Base-by-base conservation (phyloP, 139 green algal species). In the Coccomyxa sp. region DNA sequence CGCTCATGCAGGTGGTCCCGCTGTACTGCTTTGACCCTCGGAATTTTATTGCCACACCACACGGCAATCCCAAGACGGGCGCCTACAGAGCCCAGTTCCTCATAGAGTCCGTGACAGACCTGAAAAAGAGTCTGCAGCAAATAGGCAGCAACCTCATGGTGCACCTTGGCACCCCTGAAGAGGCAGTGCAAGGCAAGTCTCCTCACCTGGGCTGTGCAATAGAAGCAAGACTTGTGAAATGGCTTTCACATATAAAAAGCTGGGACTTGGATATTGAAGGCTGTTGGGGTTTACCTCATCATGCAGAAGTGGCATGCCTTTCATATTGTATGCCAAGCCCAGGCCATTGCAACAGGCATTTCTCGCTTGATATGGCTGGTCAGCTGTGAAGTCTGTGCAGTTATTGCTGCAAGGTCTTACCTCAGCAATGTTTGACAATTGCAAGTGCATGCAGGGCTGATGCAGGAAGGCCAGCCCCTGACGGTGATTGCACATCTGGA, bases 11-110 rank as follows among this genome's bases (percentile, higher is more conserved):
- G 87, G 90, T 98, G 10, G 74, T 99, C 37, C 95, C 95, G 16
- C 68, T 98, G 35, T 99, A 95, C 88, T 91, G 85, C 81, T 98
- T 98, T 82, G 96, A 99, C 85, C 91, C 93, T 0, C 84, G 91
- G 8, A 84, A 86, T 73, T 97, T 95, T 79, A 75, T 50, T 12
- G 29, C 69, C 8, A 90, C 82, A 29, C 71, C 73, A 0, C 89
- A 80, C 73, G 92, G 89, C 31, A 82, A 77, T 74, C 79, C 79
- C 44, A 96, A 96, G 84, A 94, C 86, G 22, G 93, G 92, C 12
- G 33, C 86, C 36, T 83, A 82, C 80, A 77, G 93, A 8, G 92
- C 93, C 2, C 76, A 91, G 77, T 99, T 99, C 76, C 68, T 96
- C 39, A 74, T 97, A 36, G 88, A 98, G 80, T 89, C 82, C 10